Evolutionary conservation across 106 monocot genomes (phyloP).

Genomic region (Platanthera guangdongensis): DNA sequence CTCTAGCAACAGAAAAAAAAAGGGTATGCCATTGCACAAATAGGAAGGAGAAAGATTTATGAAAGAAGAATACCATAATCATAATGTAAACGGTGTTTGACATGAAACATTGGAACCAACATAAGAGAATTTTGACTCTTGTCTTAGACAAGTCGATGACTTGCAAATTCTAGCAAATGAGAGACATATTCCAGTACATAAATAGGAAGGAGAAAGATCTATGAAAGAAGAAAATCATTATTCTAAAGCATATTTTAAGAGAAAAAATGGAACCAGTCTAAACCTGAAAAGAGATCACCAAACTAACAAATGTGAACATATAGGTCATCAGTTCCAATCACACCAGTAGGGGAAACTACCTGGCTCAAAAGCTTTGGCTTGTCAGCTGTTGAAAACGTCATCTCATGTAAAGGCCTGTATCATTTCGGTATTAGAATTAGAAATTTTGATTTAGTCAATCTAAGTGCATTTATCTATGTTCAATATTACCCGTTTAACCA

Average conservation of each 20-base stretch:
- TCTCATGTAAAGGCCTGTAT: constrained; percentile 66
- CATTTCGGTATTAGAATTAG: background rate
- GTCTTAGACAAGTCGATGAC: background rate
- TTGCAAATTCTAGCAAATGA: background rate
- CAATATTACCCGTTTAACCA: background rate
- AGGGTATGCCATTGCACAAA: too few species aligned
- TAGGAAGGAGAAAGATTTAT: too few species aligned
- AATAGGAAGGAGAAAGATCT: background rate
- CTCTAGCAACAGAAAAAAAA: too few species aligned
- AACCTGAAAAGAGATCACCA: background rate
- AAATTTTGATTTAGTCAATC: background rate
- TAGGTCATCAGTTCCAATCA: background rate
- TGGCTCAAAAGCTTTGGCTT: constrained; percentile 65
- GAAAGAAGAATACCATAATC: too few species aligned
- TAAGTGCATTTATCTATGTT: background rate
- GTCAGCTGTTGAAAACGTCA: constrained; percentile 59
- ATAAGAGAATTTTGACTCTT: background rate
- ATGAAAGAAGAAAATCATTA: background rate
- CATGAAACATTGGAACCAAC: background rate
- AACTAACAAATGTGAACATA: background rate
- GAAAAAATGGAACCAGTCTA: background rate
- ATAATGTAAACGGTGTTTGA: too few species aligned
- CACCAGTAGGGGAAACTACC: constrained; percentile 22
- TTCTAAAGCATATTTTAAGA: background rate
- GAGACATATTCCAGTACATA: background rate